Evolutionary conservation across 768 basidiomycete genomes (phyloP), one percentile per base, ranked within the genome.

Genomic region (Mycena pura): DNA sequence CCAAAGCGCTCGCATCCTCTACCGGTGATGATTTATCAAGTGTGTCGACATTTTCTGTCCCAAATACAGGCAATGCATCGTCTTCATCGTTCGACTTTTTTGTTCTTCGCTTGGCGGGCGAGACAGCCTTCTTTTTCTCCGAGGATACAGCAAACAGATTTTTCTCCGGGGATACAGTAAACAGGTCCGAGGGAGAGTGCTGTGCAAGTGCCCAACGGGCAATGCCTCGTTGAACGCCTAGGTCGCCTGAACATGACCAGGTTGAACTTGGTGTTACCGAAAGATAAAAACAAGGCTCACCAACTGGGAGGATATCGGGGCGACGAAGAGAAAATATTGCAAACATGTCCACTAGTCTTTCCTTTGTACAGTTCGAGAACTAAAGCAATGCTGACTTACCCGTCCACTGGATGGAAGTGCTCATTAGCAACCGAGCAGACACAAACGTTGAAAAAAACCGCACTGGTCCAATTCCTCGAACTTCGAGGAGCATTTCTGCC

Each of bases 311-410:
- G 52, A 97, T 90, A 71, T 96, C 86, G 2, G 91, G 91, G 19
- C 93, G 86, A 0, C 93, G 82, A 29, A 95, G 78, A 2, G 92
- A 90, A 74, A 96, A 96, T 41, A 97, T 92, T 14, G 91, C 84
- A 69, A 96, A 96, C 95, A 96, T 96, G 68, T 95, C 89, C n/a
- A 94, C 92, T 83, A 75, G 7, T 48, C 45, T 6, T 4, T 24
- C 5, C 36, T 32, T 36, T 41, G 19, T 40, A 38, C 59, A 21
- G 31, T 21, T 44, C 31, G 25, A 8, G 6, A 24, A 22, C 6
- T 9, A 17, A 47, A 31, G n/a, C n/a, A n/a, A n/a, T n/a, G n/a
- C 13, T 17, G 7, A 67, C 73, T 57, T 72, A 86, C 87, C 86
- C 45, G 89, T 89, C 87, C 84, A 89, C 87, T 86, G 60, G 22